Evolutionary conservation across 1,139 yeast genomes (phyloP), one percentile per base, ranked within the genome.

Genomic region (Scheffersomyces titani): DNA sequence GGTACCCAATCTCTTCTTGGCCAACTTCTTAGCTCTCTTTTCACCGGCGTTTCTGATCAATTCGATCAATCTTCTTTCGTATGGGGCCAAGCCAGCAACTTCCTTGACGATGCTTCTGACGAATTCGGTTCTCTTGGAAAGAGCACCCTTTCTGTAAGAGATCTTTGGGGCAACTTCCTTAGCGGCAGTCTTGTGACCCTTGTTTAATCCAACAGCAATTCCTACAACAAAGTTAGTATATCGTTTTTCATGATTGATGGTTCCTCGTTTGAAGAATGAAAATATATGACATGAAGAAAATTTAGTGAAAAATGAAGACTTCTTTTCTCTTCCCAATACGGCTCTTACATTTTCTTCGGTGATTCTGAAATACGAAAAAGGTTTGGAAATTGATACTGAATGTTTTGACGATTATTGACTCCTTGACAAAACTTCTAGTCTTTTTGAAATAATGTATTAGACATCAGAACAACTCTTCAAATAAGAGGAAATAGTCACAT

Each of bases 1-100:
- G 75, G 99, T 92, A 84, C 99, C 99, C 80, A 96, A 92, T 94
- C 97, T 94, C 97, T 92, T 94, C 96, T 96, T 96, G 71, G 98
- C 98, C 79, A 96, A 93, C 92, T 96, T 96, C 91, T 96, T 92
- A 73, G 99, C 99, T 87, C 99, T 96, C 97, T 96, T 96, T 86
- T 96, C 99, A 89, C 97, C 97, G 78, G 98, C 94, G 87, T 96
- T 96, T 89, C 99, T 94, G 90, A 96, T 88, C 85, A 96, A 88
- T 85, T 96, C 99, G 77, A 96, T 90, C 81, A 94, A 89, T 87
- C 99, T 93, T 88, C 98, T 93, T 87, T 96, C 99, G 84, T 96
- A 96, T 84, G 99, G 99, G 71, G 99, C 98, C 78, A 93, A 89
- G 79, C 99, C 99, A 70, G 97, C 86, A 75, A 96, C 98, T 86